phyloP scores from a whole-genome alignment of 2,329 filamentous ascomycete genomes.

The Trichoderma brevicompactum region DNA sequence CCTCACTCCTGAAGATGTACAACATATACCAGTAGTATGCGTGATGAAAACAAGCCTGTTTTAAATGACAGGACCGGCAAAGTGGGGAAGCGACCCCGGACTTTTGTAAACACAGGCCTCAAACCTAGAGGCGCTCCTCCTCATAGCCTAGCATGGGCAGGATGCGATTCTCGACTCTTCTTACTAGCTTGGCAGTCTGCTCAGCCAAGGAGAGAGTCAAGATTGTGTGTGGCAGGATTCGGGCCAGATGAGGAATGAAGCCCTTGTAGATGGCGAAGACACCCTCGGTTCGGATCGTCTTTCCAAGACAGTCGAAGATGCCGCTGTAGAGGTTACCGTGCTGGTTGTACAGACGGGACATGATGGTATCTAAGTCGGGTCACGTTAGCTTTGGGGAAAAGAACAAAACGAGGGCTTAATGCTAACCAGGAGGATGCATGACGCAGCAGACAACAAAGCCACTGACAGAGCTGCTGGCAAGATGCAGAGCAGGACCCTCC shows the following conservation, averaged over 20 bases:
- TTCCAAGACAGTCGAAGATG: slow-evolving; percentile 87
- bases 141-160: slow-evolving; percentile 48
- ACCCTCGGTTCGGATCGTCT: slow-evolving; percentile 91
- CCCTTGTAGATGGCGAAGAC: slow-evolving; percentile 96
- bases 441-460: slow-evolving; percentile 97
- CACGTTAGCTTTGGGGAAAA: slow-evolving; percentile 26
- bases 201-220: slow-evolving; percentile 91
- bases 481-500: slow-evolving; percentile 85
- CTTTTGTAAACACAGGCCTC: neutral
- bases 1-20: slow-evolving; percentile 20
- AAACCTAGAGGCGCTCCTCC: slow-evolving; percentile 18
- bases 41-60: slow-evolving; percentile 6
- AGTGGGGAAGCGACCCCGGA: neutral
- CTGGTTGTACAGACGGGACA: slow-evolving; percentile 99
- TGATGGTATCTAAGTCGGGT: slow-evolving; percentile 75
- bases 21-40: slow-evolving; percentile 17
- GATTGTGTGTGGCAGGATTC: slow-evolving; percentile 95
- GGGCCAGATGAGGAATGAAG: slow-evolving; percentile 89
- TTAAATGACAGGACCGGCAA: slow-evolving; percentile 11
- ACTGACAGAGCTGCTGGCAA: slow-evolving; percentile 85
- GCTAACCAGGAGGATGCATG: slow-evolving; percentile 91
- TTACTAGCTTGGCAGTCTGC: slow-evolving; percentile 93
- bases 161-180: slow-evolving; percentile 70
- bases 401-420: neutral
- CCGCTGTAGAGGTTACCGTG: slow-evolving; percentile 95